Evolutionary conservation across 2,329 filamentous ascomycete genomes (phyloP).

Genomic region (Fonsecaea erecta): DNA sequence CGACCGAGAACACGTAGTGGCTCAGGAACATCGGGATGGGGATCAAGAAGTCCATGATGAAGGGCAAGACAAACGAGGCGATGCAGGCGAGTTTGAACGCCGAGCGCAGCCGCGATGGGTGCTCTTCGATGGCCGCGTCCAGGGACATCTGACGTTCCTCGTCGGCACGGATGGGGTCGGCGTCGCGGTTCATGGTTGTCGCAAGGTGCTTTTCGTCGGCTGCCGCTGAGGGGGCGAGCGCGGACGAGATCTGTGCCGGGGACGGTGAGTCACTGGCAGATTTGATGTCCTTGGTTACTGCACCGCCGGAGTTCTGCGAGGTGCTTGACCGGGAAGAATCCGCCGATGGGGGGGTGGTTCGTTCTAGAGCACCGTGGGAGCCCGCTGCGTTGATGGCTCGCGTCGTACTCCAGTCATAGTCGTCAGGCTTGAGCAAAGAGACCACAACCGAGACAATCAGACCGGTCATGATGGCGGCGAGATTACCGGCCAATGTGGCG

Average conservation of each 20-base stretch:
- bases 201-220: conserved; percentile 19
- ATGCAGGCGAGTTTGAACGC: conserved; percentile 56
- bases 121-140: conserved; percentile 40
- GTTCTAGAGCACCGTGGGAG: neutral
- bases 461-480: conserved; percentile 77
- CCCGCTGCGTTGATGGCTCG: conserved; percentile 74
- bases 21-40: conserved; percentile 88
- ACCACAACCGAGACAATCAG: conserved; percentile 74
- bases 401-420: conserved; percentile 74
- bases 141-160: conserved; percentile 39
- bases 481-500: conserved; percentile 64
- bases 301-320: neutral
- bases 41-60: conserved; percentile 80
- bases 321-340: conserved; percentile 18
- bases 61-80: conserved; percentile 65
- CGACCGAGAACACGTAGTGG: conserved; percentile 77
- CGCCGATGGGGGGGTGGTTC: neutral
- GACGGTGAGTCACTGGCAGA: conserved; percentile 14
- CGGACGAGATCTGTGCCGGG: conserved; percentile 8
- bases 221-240: conserved; percentile 4
- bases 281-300: conserved; percentile 10
- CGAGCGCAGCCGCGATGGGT: conserved; percentile 40
- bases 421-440: conserved; percentile 79
- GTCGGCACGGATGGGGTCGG: conserved; percentile 34
- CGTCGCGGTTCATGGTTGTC: neutral